Evolutionary conservation across 305 asterid genomes (phyloP), one percentile per base, ranked within the genome.

Genomic region (Solanum aculeatissimum): DNA sequence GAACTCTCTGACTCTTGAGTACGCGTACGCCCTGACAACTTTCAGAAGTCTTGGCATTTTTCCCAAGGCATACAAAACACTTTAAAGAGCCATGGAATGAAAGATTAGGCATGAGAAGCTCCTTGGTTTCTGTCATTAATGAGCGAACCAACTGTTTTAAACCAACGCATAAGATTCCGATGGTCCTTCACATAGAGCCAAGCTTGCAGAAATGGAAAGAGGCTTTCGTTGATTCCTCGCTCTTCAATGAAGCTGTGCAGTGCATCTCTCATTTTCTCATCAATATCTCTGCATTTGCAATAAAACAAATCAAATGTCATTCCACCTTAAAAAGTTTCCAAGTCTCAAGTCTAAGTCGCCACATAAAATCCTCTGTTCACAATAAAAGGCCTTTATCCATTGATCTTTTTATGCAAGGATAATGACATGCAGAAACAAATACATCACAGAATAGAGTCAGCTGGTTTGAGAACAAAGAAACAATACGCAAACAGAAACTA

Each of bases 101-200:
- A 83, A 35, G 54, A 9, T 75, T 83, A 83, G 25, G 85, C 47
- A 54, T 23, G 55, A 14, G 68, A 35, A 70, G 82, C 35, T 32
- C 70, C 70, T 70, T 58, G 43, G 70, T 40, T 70, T 16, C 32
- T 60, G 55, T 83, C 85, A 5, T 38, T 54, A 54, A 83, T 51
- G 1, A 83, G 68, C 14, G 55, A 15, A 15, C 85, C 85, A 49
- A 83, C 68, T 38, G 82, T 83, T 69, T 70, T 83, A 47, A 83
- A 83, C 85, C 85, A 83, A 29, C 81, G 85, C 85, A 83, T 83
- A 60, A 78, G 99, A 90, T 90, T 85, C 84, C 95, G 90, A 88
- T 94, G 98, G 86, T 96, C 98, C 89, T 96, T 96, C 93, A 96
- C 99, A 86, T 96, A 96, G 27, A 94, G 93, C 98, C 99, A 96